A percentile compares a stretch with the other conserved stretches of the same genome.
Evolutionary conservation across 2,329 filamentous ascomycete genomes (phyloP).

Genomic region (Fusarium chuoi): DNA sequence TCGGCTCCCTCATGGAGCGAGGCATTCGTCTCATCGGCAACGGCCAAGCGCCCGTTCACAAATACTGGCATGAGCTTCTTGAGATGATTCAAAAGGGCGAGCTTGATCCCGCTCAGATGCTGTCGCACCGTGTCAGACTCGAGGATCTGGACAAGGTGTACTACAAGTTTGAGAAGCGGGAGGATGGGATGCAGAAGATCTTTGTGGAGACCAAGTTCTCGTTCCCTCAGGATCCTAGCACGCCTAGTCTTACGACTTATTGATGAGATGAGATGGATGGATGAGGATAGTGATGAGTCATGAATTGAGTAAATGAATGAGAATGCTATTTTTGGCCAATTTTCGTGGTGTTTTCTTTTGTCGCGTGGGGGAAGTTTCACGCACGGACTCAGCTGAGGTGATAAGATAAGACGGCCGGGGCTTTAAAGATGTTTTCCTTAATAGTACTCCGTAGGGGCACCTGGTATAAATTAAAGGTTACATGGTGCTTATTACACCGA

Average conservation of each 20-base stretch:
- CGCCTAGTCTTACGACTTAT: conserved; percentile 32
- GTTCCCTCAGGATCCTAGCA: conserved; percentile 51
- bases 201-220: conserved; percentile 72
- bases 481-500: too few species aligned
- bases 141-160: conserved; percentile 78
- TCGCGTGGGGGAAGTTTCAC: neutral
- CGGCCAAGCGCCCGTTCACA: conserved; percentile 77
- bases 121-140: conserved; percentile 79
- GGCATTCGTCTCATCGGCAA: conserved; percentile 81
- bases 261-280: neutral
- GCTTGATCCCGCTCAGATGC: conserved; percentile 82
- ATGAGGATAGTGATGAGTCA: neutral
- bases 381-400: neutral
- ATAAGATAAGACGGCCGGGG: neutral
- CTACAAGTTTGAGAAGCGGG: conserved; percentile 66
- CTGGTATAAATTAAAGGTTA: too few species aligned
- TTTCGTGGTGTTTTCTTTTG: neutral
- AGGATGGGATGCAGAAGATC: conserved; percentile 84
- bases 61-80: conserved; percentile 85
- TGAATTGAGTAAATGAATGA: neutral
- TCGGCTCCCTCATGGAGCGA: conserved; percentile 85
- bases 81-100: conserved; percentile 72
- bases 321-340: neutral
- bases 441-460: too few species aligned
- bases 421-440: too few species aligned